Base-by-base conservation (phyloP, 2,329 filamentous ascomycete genomes). In the Scorias spongiosa region DNA sequence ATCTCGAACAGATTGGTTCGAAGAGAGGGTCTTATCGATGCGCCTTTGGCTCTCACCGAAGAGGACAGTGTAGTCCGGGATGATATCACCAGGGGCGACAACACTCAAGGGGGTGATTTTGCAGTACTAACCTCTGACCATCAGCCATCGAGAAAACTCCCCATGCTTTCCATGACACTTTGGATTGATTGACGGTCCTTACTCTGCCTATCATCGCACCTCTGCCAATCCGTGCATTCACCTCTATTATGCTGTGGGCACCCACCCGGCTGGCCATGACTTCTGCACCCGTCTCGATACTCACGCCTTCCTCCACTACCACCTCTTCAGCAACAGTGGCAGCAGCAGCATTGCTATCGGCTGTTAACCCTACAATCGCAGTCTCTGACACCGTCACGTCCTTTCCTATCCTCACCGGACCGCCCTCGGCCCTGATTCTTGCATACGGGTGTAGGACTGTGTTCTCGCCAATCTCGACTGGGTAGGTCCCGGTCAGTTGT, bases 401-500 rank as follows among this genome's bases (percentile, higher is more conserved):
- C 38, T 62, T 59, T 0, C 65, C 67, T 7, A 71, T 56, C 14
- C 59, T 59, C 1, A 71, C 64, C 1, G 61, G 60, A n/a, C 63
- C 65, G 14, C 60, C 44, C 1, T 60, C 57, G 34, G 66, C 66
- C 32, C 58, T 60, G 28, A 71, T 57, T 42, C 57, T 78, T 12
- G 80, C 76, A 41, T 88, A 84, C 1, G 91, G 88, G 56, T 96
- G 89, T n/a, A 98, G 66, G 6, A 95, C 75, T 2, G 78, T 80
- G 56, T 86, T 80, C 18, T 83, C 72, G 45, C 80, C 80, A 49
- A 96, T 78, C 39, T 77, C 80, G 49, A 98, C 84, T 1, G 78
- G 80, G 59, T 93, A 75, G 2, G 75, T 78, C 50, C 91, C 91
- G n/a, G 64, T 76, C 14, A 71, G 55, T 30, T 64, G 58, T 2